A percentile compares a stretch with the other conserved stretches of the same genome.
Conservation (phyloP, 179 eudicot genomes). For the Spergularia azorica region DNA sequence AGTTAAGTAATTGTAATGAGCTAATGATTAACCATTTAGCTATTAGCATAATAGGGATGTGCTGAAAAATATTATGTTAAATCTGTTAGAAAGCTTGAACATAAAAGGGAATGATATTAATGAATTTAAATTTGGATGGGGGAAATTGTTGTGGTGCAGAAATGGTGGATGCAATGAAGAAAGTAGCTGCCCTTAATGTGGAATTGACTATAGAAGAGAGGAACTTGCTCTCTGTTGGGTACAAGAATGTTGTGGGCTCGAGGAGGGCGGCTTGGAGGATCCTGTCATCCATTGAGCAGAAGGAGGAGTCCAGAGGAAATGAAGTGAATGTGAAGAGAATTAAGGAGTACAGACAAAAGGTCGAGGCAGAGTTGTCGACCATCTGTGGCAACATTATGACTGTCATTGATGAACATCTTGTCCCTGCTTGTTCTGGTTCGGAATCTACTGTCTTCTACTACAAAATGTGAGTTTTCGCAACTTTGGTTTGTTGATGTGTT, state of each 20-base stretch:
- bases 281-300: constrained; percentile 53
- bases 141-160: constrained; percentile 28
- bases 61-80: not conserved
- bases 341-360: constrained; percentile 65
- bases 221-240: constrained; percentile 50
- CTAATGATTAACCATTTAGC: not conserved
- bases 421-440: constrained; percentile 58
- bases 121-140: not conserved
- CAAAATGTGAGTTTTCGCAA: constrained; percentile 18
- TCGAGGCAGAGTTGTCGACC: constrained; percentile 63
- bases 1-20: no score
- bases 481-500: not conserved
- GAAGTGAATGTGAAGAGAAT: constrained; percentile 65
- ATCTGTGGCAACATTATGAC: constrained; percentile 57
- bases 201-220: constrained; percentile 55
- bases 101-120: no score
- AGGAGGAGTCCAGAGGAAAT: constrained; percentile 70
- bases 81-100: no score
- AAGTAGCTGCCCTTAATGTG: constrained; percentile 38
- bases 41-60: not conserved
- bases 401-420: constrained; percentile 60
- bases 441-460: constrained; percentile 80
- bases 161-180: constrained; percentile 54
- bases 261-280: constrained; percentile 54
- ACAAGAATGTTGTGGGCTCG: constrained; percentile 49